phyloP scores from a whole-genome alignment of 805 yeast genomes.

The Wickerhamiella nectarea region DNA sequence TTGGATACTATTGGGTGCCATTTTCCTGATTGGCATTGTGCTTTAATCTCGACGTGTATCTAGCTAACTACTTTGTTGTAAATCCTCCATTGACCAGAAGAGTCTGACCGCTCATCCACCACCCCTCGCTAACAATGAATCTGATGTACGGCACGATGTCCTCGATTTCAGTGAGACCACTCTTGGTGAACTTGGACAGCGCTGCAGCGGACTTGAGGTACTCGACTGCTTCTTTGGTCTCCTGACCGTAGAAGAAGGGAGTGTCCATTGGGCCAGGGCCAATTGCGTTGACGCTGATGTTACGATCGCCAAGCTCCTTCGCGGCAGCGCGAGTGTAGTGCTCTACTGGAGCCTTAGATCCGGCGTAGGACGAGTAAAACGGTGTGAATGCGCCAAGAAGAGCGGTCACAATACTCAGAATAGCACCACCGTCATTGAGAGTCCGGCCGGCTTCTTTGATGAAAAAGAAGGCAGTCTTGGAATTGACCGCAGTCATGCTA shows the following conservation, averaged over 20 bases:
- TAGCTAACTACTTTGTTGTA: constrained; percentile 35
- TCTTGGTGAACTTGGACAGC: constrained; percentile 20
- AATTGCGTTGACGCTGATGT: constrained; percentile 58
- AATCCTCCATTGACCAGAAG: constrained; percentile 52
- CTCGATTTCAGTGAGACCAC: constrained; percentile 40
- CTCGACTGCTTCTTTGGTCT: constrained; percentile 37
- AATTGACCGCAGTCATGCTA: constrained; percentile 38
- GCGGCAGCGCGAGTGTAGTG: constrained; percentile 59
- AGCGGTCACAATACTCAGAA: constrained; percentile 47
- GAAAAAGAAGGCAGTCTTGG: constrained; percentile 49
- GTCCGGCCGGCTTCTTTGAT: constrained; percentile 41
- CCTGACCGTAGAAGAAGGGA: constrained; percentile 55
- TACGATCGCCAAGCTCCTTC: constrained; percentile 56
- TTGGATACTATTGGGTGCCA: too few relatives aligned
- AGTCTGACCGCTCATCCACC: constrained; percentile 62
- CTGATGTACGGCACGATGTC: constrained; percentile 53
- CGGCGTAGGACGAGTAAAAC: constrained; percentile 55
- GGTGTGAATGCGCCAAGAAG: constrained; percentile 51
- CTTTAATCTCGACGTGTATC: too few relatives aligned
- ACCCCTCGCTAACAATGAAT: constrained; percentile 50
- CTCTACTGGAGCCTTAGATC: constrained; percentile 62
- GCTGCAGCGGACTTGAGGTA: constrained; percentile 40
- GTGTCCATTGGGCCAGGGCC: constrained; percentile 67
- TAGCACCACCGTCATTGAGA: constrained; percentile 39
- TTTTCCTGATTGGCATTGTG: too few relatives aligned